These are phyloP conservation scores for Ganoderma lucidum DNA, from an alignment of 1,284 basidiomycete species.

Conservation along the genomic window DNA sequence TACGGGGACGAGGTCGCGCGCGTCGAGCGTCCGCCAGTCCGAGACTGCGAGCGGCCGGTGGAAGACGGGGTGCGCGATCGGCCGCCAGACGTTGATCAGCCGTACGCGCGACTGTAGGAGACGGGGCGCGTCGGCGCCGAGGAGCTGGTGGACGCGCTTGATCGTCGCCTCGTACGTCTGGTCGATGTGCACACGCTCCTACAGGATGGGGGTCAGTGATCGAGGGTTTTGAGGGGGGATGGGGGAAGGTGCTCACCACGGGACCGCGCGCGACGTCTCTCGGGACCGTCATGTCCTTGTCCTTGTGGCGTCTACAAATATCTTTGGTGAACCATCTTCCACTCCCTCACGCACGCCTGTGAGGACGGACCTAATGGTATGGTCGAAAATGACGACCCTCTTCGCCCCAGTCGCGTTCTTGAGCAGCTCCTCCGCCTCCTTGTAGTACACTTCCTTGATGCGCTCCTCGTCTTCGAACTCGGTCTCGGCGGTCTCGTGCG, in stretches of 20 bases:
- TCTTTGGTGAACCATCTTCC: too few species aligned
- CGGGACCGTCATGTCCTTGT: slow-evolving; percentile 26
- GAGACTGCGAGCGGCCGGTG: slow-evolving; percentile 58
- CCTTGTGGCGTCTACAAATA: slow-evolving; percentile 10
- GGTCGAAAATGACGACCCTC: slow-evolving; percentile 51
- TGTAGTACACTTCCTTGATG: slow-evolving; percentile 48
- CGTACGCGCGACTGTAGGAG: slow-evolving; percentile 59
- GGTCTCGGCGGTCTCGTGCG: slow-evolving; percentile 35
- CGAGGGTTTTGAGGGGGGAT: too few species aligned
- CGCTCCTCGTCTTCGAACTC: slow-evolving; percentile 48
- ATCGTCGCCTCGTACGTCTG: slow-evolving; percentile 58
- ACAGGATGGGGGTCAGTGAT: not conserved
- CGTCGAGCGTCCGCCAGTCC: slow-evolving; percentile 49
- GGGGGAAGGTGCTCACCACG: slow-evolving; percentile 20
- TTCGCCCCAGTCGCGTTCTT: slow-evolving; percentile 49
- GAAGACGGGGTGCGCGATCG: slow-evolving; percentile 52
- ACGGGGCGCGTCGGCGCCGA: slow-evolving; percentile 50
- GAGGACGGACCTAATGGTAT: slow-evolving; percentile 38
- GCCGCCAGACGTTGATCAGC: slow-evolving; percentile 66
- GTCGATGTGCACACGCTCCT: slow-evolving; percentile 59
- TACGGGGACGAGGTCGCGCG: slow-evolving; percentile 35
- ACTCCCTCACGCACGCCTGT: not conserved
- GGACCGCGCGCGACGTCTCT: slow-evolving; percentile 26
- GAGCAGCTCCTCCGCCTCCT: slow-evolving; percentile 49
- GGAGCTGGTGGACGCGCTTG: slow-evolving; percentile 58